Percentiles rank a stretch among this genome's conserved stretches.
Evolutionary conservation across 805 yeast species (phyloP).

Genomic region (Brettanomyces custersianus): DNA sequence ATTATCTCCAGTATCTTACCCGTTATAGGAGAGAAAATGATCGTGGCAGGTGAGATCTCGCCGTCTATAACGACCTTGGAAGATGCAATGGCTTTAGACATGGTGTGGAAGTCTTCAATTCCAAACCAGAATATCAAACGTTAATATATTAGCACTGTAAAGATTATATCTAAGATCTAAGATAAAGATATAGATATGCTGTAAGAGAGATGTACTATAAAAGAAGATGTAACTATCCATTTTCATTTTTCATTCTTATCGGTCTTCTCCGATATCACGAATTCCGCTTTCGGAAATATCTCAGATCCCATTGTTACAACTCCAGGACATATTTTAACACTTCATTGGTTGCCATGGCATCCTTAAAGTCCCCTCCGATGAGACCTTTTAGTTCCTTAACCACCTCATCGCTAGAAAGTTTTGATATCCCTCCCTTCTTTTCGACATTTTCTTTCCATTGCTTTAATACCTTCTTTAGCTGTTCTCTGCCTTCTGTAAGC

Average conservation of each 20-base stretch:
- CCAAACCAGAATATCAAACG: no score
- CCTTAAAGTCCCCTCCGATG: constrained; percentile 17
- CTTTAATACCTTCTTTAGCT: constrained; percentile 39
- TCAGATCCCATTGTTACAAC: constrained; percentile 6
- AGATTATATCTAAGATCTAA: no score
- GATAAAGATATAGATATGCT: no score
- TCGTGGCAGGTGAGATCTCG: constrained; percentile 46
- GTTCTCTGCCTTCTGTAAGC: constrained; percentile 43
- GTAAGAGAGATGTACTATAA: no score
- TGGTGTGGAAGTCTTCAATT: no score
- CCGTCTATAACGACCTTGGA: constrained; percentile 44
- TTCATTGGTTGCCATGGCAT: constrained; percentile 8
- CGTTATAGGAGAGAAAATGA: constrained; percentile 45
- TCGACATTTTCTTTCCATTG: constrained; percentile 44
- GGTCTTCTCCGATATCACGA: no score
- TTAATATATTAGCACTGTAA: no score
- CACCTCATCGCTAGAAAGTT: constrained; percentile 33
- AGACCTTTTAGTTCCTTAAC: constrained; percentile 29
- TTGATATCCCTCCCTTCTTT: constrained; percentile 33
- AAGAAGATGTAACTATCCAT: no score
- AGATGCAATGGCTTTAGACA: constrained; percentile 61
- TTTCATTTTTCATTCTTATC: no score
- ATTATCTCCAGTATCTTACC: constrained; percentile 55
- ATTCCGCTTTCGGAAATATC: no score
- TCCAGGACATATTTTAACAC: constrained; percentile 18